Base-by-base conservation (phyloP, 192 early-diverging fungal genomes). In the Chytriomyces sp. region DNA sequence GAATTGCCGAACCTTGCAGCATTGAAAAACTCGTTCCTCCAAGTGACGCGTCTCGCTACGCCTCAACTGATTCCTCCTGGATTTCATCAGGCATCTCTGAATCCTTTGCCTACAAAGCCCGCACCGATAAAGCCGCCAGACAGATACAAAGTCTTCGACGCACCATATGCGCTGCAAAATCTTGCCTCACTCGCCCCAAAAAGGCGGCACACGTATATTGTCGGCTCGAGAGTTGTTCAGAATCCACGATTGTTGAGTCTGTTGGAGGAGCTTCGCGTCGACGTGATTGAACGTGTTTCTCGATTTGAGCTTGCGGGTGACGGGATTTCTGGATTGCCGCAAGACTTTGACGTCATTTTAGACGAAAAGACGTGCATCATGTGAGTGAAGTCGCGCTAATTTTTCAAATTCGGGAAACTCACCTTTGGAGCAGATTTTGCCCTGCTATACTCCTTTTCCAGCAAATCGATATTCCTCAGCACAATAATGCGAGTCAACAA, bases 321-420 rank as follows among this genome's bases (percentile, higher is more conserved):
- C n/a, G n/a, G n/a, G 14, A 31, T 32, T 4, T 17, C 4, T 4
- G 41, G 44, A 4, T 7, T 39, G 44, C 70, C 36, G 5, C 36
- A 10, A 6, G 77, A 78, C 10, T 72, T 65, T 40, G 77, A 78
- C 41, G 39, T 78, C 49, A 70, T 78, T 54, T 22, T 78, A 2
- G 77, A 78, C 55, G 77, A 75, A 36, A 56, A 54, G n/a, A 78
- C 77, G 17, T 75, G 70, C 34, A 59, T 78, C 34, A 75, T 78
- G 77, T 78, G 39, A 40, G 44, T 37, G 39, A 8, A 25, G n/a
- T 44, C 62, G 4, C 22, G n/a, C 44, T 26, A 4, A 37, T 14
- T 8, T 41, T 41, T 7, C 22, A 22, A 22, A n/a, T n/a, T n/a
- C n/a, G n/a, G n/a, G n/a, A n/a, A n/a, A n/a, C n/a, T n/a, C n/a